phyloP scores from a whole-genome alignment of 2,329 filamentous ascomycete genomes.

The Neurospora crassa region DNA sequence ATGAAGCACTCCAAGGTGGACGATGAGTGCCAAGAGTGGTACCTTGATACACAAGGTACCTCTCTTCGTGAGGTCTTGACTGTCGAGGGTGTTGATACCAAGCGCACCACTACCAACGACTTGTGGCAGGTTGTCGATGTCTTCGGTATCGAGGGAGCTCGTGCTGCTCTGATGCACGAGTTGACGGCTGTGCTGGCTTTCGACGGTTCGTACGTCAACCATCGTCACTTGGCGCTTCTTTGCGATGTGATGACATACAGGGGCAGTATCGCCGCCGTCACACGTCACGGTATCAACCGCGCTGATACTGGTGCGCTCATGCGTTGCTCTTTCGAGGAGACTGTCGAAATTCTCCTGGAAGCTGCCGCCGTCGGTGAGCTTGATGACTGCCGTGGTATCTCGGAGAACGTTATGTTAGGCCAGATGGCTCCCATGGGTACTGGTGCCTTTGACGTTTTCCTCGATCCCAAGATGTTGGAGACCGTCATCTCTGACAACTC shows the following conservation, averaged over 20 bases:
- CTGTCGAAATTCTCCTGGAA: constrained; percentile 94
- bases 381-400: constrained; percentile 95
- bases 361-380: constrained; percentile 90
- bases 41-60: constrained; percentile 89
- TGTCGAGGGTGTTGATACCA: constrained; percentile 80
- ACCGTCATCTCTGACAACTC: constrained; percentile 91
- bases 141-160: constrained; percentile 91
- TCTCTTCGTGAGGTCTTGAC: constrained; percentile 74
- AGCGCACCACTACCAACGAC: constrained; percentile 85
- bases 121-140: constrained; percentile 91
- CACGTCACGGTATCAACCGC: constrained; percentile 95
- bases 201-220: constrained; percentile 98
- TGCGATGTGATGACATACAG: constrained; percentile 98
- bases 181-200: constrained; percentile 90
- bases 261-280: constrained; percentile 90
- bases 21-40: constrained; percentile 78
- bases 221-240: constrained; percentile 88
- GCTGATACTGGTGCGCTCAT: constrained; percentile 96
- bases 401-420: constrained; percentile 96
- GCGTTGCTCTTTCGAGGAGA: constrained; percentile 99
- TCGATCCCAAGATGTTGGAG: constrained; percentile 92
- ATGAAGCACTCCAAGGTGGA: constrained; percentile 67
- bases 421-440: constrained; percentile 97
- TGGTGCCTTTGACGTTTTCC: constrained; percentile 85
- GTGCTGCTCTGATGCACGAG: constrained; percentile 77